A percentile compares a stretch with the other conserved stretches of the same genome.
Evolutionary conservation across 1,139 yeast species (phyloP).

Genomic region (Schwanniomyces etchellsii): DNA sequence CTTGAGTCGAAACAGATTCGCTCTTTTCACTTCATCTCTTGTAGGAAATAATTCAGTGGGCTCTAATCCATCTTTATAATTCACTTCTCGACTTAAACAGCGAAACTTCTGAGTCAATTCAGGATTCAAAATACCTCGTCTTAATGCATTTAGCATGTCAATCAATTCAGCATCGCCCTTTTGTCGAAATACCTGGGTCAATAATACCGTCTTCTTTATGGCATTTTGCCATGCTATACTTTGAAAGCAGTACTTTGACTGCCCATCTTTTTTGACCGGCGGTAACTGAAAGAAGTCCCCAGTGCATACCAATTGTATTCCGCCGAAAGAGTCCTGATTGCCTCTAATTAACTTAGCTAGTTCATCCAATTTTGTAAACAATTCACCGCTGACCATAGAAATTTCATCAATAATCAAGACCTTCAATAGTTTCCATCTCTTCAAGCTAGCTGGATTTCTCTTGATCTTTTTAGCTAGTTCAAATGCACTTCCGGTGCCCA

Average conservation of each 20-base stretch:
- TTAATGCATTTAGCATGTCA: conserved; percentile 66
- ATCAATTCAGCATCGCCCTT: conserved; percentile 63
- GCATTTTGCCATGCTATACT: conserved; percentile 50
- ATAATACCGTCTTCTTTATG: conserved; percentile 49
- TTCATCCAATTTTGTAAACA: conserved; percentile 59
- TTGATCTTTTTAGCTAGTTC: conserved; percentile 41
- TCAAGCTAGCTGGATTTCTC: conserved; percentile 35
- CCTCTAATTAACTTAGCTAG: conserved; percentile 51
- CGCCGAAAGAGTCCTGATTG: conserved; percentile 62
- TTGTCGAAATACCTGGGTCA: conserved; percentile 68
- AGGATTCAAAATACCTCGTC: conserved; percentile 57
- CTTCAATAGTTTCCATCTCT: conserved; percentile 55
- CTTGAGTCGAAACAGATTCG: conserved; percentile 52
- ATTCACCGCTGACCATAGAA: conserved; percentile 71
- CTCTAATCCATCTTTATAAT: conserved; percentile 65
- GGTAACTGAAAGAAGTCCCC: conserved; percentile 89
- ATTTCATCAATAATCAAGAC: conserved; percentile 76
- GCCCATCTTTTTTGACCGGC: conserved; percentile 53
- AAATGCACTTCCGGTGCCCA: conserved; percentile 50
- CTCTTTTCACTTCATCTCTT: conserved; percentile 64
- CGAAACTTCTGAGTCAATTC: conserved; percentile 41
- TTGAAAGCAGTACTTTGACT: conserved; percentile 51
- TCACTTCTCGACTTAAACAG: conserved; percentile 46
- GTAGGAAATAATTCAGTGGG: conserved; percentile 82
- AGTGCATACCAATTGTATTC: conserved; percentile 69